Base-by-base conservation (phyloP, 495 filamentous ascomycete genomes). In the Penicillium paradoxum region DNA sequence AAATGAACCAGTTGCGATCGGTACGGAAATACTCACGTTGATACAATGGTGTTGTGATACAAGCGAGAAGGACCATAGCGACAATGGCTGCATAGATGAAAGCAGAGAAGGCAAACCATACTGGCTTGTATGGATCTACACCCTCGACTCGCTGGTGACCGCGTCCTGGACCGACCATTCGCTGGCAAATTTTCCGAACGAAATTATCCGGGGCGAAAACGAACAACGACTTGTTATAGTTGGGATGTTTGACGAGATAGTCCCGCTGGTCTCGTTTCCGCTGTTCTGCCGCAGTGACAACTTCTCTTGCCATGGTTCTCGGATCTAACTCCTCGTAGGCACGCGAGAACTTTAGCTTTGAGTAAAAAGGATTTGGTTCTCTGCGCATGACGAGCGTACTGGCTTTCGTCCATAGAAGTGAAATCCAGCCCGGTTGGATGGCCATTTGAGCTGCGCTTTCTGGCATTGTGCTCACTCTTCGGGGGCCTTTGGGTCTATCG, bases 281-380 rank as follows among this genome's bases (percentile, higher is more conserved):
- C 58, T 85, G 82, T 38, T 89, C 83, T 2, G 87, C 82, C 17
- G 91, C 89, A 29, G 86, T 84, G 11, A 96, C 85, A 11, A 93
- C 92, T 68, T 97, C 89, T 53, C 79, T 85, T 22, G 92, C 93
- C 84, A 97, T 88, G 45, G 84, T 82, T 46, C 84, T 81, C 3
- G 93, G 88, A 59, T 96, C 90, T 43, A 96, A 67, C 30, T 87
- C 83, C 43, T 92, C 86, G 47, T 86, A 84, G 2, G 83, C 80
- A 21, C 79, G 78, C 4, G 84, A 83, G 55, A 95, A 87, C 34
- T 87, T 81, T 38, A 88, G 70, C 48, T 82, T 88, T 6, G 90
- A 88, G 64, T 97, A 96, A 68, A 99, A 99, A 4, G 93, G 93
- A 71, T 99, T 99, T 2, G 89, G 87, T 53, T 97, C 95, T 22